phyloP scores from a whole-genome alignment of 2,329 filamentous ascomycete species.

The Fusarium lyarnte region DNA sequence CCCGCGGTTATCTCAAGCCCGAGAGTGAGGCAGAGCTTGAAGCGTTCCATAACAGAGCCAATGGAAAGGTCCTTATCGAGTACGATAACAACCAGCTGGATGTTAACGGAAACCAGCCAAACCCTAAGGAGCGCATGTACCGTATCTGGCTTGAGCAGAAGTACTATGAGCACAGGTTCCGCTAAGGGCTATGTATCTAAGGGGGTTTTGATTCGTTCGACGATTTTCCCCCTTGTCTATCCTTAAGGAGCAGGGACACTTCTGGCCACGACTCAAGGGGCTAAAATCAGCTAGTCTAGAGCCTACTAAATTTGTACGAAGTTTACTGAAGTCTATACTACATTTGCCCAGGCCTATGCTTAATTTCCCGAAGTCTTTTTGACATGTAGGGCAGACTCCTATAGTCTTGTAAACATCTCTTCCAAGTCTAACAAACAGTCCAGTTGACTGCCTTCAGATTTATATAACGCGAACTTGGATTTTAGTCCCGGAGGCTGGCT shows the following conservation, averaged over 20 bases:
- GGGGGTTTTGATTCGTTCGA: neutral
- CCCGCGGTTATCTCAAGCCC: neutral
- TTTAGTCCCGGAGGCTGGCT: too few species aligned
- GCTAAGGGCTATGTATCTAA: neutral
- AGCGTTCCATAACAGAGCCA: neutral
- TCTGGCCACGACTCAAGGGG: neutral
- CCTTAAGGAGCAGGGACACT: neutral
- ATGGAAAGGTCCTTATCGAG: neutral
- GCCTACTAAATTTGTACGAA: accelerated
- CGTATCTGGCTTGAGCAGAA: neutral
- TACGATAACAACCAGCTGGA: neutral
- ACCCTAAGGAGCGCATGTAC: neutral
- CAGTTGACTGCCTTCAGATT: too few species aligned
- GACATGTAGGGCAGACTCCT: accelerated
- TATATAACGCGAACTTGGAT: too few species aligned
- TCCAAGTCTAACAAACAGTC: too few species aligned
- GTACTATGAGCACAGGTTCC: neutral
- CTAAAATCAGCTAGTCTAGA: neutral
- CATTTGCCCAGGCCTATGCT: accelerated
- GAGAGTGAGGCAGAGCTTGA: neutral
- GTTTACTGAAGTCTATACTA: accelerated
- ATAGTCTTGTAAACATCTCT: too few species aligned
- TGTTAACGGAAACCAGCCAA: neutral
- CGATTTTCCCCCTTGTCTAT: neutral
- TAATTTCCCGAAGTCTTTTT: neutral